These are phyloP conservation scores for Saccharomyces jurei DNA, from an alignment of 805 yeast species.

Conservation along the genomic window DNA sequence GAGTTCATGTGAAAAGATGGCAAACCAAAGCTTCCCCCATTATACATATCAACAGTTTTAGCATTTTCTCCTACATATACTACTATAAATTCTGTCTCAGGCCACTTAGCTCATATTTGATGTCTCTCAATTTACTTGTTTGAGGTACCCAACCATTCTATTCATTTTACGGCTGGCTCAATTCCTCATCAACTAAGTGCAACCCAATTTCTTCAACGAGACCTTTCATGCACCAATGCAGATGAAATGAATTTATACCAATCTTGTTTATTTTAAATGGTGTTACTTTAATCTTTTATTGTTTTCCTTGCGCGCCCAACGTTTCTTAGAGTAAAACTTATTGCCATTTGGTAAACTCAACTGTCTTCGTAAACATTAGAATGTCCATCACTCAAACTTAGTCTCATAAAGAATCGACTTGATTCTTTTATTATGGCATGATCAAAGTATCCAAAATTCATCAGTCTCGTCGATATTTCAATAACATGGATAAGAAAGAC, in stretches of 20 bases:
- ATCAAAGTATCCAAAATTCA: slow-evolving; percentile 73
- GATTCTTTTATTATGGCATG: slow-evolving; percentile 81
- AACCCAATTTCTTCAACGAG: slow-evolving; percentile 56
- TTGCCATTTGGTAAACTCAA: slow-evolving; percentile 72
- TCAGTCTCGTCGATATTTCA: slow-evolving; percentile 60
- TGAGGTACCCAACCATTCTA: slow-evolving; percentile 86
- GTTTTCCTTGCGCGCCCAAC: slow-evolving; percentile 24
- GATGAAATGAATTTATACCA: slow-evolving; percentile 71
- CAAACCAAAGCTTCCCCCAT: not conserved
- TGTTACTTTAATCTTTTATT: not conserved
- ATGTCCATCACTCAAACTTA: slow-evolving; percentile 92
- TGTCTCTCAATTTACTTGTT: slow-evolving; percentile 68
- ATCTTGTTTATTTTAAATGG: slow-evolving; percentile 14
- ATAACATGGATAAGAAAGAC: slow-evolving; percentile 68
- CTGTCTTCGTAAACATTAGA: slow-evolving; percentile 80
- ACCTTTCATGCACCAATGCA: slow-evolving; percentile 92
- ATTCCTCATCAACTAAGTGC: slow-evolving; percentile 47
- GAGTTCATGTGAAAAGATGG: not conserved
- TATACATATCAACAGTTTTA: not conserved
- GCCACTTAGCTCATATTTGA: slow-evolving; percentile 70
- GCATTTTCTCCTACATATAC: not conserved
- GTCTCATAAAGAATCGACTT: slow-evolving; percentile 73
- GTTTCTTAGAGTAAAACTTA: slow-evolving; percentile 72
- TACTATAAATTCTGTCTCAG: slow-evolving; percentile 25
- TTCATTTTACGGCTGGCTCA: slow-evolving; percentile 52